phyloP scores from a whole-genome alignment of 2,329 filamentous ascomycete species.

The Diaporthe vexans region DNA sequence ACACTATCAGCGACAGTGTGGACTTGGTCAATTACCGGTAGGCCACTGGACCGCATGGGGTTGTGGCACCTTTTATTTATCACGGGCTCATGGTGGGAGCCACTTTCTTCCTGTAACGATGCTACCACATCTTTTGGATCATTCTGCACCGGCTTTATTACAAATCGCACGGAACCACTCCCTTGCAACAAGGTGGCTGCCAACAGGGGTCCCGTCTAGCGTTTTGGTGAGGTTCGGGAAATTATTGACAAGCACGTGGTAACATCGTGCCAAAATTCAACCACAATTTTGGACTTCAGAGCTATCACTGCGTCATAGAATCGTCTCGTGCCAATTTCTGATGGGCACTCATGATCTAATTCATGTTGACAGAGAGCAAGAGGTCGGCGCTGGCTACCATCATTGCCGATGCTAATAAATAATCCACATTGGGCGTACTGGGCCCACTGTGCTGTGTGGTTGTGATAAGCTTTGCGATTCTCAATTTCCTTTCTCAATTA shows the following conservation, averaged over 20 bases:
- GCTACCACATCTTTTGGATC: background rate
- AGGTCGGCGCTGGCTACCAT: background rate
- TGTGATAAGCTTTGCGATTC: no score
- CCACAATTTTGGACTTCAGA: background rate
- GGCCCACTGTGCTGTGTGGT: background rate
- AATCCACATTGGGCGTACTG: no score
- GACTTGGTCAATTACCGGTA: background rate
- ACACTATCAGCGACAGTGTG: background rate
- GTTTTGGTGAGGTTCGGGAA: background rate
- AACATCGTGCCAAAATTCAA: background rate
- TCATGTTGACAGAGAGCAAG: background rate
- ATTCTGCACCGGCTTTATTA: background rate
- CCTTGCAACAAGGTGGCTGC: background rate
- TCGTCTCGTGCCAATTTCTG: rapidly evolving
- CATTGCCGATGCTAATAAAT: background rate
- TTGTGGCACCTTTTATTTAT: background rate
- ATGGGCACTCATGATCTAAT: background rate
- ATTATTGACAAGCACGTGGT: slow-evolving; percentile 18
- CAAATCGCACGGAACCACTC: background rate
- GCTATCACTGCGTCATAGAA: background rate
- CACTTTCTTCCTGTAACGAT: background rate
- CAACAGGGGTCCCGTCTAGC: no score
- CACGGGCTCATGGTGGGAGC: background rate
- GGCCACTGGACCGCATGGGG: background rate
- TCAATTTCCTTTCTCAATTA: no score